Base-by-base conservation (phyloP, 1,284 basidiomycete genomes). In the Ceratobasidium sp. region DNA sequence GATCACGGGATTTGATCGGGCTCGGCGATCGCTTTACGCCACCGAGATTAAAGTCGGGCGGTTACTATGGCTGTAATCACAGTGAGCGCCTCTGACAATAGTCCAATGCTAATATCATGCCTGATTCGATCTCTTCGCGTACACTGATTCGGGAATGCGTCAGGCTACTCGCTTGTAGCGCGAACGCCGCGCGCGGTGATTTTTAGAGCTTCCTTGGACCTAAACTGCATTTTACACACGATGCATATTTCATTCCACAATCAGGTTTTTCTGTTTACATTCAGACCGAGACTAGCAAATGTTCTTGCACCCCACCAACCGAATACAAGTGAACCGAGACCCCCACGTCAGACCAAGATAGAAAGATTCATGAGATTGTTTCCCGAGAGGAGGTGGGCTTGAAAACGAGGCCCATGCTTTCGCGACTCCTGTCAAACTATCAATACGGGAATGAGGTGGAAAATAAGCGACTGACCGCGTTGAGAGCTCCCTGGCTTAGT, bases 271-370 rank as follows among this genome's bases (percentile, higher is more conserved):
- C 5, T 5, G 13, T 3, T 32, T n/a, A 54, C 17, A 34, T 32
- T 12, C 6, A 20, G 5, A 54, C n/a, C n/a, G n/a, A 54, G n/a
- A 4, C 32, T 32, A n/a, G 25, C 31, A 34, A n/a, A 54, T 34
- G 52, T 54, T 22, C 52, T 54, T 54, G 31, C 17, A 35, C 27
- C 17, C 52, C 52, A 20, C 32, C 31, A 34, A 54, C 31, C n/a
- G 17, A 54, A 54, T 32, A 54, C 52, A 54, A 54, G 52, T 20
- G 17, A n/a, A 35, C 12, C 15, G 43, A 45, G 43, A 45, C 43
- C 5, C 17, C 43, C 17, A 45, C 43, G 3, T 3, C 17, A 17
- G 43, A 22, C 15, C 22, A 3, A 45, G 22, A 5, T 22, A 17
- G 3, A 3, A 45, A 17, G 38, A 10, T 40, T 8, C 10, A 17